Evolutionary conservation across 2,329 filamentous ascomycete genomes (phyloP).

Genomic region (Fusarium proliferatum): DNA sequence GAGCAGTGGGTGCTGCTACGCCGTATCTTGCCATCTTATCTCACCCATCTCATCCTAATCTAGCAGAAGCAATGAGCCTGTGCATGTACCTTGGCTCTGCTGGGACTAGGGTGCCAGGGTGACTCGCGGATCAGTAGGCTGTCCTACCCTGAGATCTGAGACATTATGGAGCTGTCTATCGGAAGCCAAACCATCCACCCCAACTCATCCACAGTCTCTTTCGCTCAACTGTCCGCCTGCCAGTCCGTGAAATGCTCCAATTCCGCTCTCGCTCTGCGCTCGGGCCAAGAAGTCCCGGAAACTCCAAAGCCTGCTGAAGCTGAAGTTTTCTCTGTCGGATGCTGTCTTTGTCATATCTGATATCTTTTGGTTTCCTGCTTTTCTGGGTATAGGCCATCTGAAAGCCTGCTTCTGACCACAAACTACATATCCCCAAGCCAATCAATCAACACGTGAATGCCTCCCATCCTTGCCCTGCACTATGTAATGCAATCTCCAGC

Average conservation of each 20-base stretch:
- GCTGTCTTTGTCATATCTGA: constrained; percentile 18
- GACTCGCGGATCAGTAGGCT: constrained; percentile 31
- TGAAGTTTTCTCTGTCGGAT: background rate
- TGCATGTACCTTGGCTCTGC: background rate
- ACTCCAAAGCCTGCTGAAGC: background rate
- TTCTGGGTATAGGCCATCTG: constrained; percentile 7
- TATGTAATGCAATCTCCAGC: background rate
- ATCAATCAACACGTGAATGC: background rate
- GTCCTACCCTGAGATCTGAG: constrained; percentile 34
- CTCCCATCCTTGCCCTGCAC: background rate
- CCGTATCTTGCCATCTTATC: constrained; percentile 5
- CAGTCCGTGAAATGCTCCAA: constrained; percentile 18
- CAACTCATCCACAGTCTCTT: background rate
- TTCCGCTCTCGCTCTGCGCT: background rate
- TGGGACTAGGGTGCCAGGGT: background rate
- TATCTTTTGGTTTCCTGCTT: constrained; percentile 9
- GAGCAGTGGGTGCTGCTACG: constrained; percentile 15
- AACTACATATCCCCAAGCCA: background rate
- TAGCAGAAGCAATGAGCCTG: constrained; percentile 20
- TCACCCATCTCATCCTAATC: background rate
- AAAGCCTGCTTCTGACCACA: background rate
- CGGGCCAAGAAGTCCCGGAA: background rate
- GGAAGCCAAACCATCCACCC: background rate
- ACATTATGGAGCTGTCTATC: constrained; percentile 21
- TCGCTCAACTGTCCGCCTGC: background rate